phyloP scores from a whole-genome alignment of 768 basidiomycete species.

The Mycena capillaripes region DNA sequence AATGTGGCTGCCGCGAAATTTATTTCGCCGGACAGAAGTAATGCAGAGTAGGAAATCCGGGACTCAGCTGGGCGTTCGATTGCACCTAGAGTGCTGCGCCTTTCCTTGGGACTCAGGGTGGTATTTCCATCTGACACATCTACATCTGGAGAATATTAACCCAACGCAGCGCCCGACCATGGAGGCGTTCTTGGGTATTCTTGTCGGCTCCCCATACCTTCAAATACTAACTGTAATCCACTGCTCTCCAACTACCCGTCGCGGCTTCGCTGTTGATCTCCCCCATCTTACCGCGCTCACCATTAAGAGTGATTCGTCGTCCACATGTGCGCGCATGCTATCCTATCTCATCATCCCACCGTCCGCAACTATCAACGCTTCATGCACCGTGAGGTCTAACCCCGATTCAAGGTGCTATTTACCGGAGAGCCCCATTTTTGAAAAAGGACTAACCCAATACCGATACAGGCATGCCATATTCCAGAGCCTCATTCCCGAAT shows the following conservation, averaged over 20 bases:
- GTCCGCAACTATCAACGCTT: conserved; percentile 2
- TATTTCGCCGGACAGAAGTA: conserved; percentile 23
- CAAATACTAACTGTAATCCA: conserved; percentile 22
- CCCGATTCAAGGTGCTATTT: no score
- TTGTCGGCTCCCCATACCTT: conserved; percentile 23
- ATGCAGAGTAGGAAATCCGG: conserved; percentile 1
- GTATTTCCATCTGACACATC: conserved; percentile 30
- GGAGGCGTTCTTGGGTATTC: conserved; percentile 20
- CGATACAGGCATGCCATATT: conserved; percentile 12
- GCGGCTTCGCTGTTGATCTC: conserved; percentile 20
- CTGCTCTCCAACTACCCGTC: conserved; percentile 1
- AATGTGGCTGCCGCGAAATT: conserved; percentile 27
- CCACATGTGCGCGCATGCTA: conserved; percentile 9
- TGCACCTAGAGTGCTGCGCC: conserved; percentile 32
- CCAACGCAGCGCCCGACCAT: conserved; percentile 25
- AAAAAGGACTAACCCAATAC: no score
- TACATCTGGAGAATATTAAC: conserved; percentile 29
- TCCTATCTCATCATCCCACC: conserved; percentile 18
- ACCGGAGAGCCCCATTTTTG: no score
- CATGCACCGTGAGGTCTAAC: conserved; percentile 1
- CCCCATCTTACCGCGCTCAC: conserved; percentile 20
- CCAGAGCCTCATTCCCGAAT: conserved; percentile 6
- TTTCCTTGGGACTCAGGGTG: conserved; percentile 37
- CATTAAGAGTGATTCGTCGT: conserved; percentile 13
- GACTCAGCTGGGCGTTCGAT: not conserved